phyloP scores from a whole-genome alignment of 208 protist genomes.

The Trypanosoma lewisi region DNA sequence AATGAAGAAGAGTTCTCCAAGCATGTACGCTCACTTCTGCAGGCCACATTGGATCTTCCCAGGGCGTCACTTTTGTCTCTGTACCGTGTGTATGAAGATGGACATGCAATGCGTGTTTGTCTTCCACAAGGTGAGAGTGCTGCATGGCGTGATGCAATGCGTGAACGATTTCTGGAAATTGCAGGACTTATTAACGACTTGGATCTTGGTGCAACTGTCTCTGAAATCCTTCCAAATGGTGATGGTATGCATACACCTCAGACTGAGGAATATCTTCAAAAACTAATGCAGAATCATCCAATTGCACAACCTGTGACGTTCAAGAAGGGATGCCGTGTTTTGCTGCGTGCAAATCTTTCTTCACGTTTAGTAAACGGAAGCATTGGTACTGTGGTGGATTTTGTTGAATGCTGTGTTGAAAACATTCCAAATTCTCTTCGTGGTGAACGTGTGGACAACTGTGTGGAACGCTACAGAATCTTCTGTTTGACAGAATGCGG shows the following conservation, averaged over 20 bases:
- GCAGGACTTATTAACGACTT: constrained; percentile 76
- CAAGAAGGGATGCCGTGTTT: constrained; percentile 85
- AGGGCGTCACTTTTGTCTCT: constrained; percentile 71
- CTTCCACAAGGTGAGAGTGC: constrained; percentile 74
- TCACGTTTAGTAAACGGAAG: constrained; percentile 84
- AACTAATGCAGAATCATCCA: constrained; percentile 77
- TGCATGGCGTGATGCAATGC: constrained; percentile 80
- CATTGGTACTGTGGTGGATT: constrained; percentile 86
- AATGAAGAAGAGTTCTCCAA: constrained; percentile 64
- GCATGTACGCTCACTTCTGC: constrained; percentile 71
- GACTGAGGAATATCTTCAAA: constrained; percentile 75
- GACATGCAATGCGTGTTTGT: constrained; percentile 84
- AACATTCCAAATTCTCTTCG: constrained; percentile 73
- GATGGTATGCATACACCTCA: constrained; percentile 81
- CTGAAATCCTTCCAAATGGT: constrained; percentile 76
- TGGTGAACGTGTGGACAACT: constrained; percentile 47
- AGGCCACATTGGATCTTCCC: constrained; percentile 76
- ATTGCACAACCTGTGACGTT: constrained; percentile 81
- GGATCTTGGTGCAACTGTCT: constrained; percentile 70
- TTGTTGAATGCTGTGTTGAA: constrained; percentile 67
- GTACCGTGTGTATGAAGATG: constrained; percentile 85
- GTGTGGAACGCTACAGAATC: constrained; percentile 77
- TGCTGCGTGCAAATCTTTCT: constrained; percentile 76
- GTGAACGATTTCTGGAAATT: constrained; percentile 75
- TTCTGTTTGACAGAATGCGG: constrained; percentile 82